These are phyloP conservation scores for Paratinospora sagittata DNA, from an alignment of 164 flowering plant genomes.

Conservation along the genomic window DNA sequence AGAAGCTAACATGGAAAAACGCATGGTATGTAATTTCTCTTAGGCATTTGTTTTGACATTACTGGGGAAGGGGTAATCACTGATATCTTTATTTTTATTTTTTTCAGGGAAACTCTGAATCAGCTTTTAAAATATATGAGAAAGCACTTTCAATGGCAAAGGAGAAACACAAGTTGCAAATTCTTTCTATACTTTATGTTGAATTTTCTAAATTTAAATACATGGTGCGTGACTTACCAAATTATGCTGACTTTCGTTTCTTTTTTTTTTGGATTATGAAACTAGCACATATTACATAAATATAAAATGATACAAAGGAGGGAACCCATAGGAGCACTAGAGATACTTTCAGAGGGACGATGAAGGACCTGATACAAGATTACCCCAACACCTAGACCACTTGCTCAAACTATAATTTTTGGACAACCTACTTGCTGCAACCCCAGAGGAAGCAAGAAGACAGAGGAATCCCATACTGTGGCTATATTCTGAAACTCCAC, in stretches of 20 bases:
- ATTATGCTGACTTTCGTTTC: not conserved
- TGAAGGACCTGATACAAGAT: no score
- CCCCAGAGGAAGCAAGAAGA: no score
- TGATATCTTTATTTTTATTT: constrained; percentile 5
- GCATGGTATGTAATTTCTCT: constrained; percentile 43
- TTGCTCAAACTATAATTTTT: no score
- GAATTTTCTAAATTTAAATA: constrained; percentile 55
- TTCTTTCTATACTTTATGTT: constrained; percentile 45
- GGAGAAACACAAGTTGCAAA: constrained; percentile 31
- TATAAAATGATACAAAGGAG: no score
- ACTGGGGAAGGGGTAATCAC: not conserved
- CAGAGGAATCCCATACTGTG: no score
- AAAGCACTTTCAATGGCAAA: constrained; percentile 54
- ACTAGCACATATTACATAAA: no score
- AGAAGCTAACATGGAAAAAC: constrained; percentile 83
- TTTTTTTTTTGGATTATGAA: no score
- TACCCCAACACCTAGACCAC: no score
- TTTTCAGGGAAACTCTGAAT: constrained; percentile 64
- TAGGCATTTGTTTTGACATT: not conserved
- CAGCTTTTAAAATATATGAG: constrained; percentile 54
- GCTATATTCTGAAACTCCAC: no score
- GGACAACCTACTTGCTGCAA: no score
- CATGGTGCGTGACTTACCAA: constrained; percentile 39
- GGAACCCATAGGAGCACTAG: no score
- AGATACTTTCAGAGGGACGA: no score